Base-by-base conservation (phyloP, 192 early-diverging fungal species). In the Linnemannia zychae region DNA sequence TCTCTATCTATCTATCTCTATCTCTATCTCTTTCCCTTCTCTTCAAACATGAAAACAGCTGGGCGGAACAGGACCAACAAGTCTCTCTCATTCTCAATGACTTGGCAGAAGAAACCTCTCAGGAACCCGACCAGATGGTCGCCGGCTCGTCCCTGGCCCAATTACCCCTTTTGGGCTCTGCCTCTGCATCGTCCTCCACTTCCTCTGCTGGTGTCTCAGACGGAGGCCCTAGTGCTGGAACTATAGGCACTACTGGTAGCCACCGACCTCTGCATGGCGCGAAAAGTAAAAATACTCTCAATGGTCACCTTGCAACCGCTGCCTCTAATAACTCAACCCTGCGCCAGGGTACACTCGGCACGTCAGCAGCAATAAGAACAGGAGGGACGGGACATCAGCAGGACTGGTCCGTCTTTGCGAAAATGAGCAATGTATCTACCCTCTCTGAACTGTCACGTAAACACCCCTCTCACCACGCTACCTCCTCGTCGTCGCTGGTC, bases 341-440 rank as follows among this genome's bases (percentile, higher is more conserved):
- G 9, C 57, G 57, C 24, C 57, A 63, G 28, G 57, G 50, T 0
- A 37, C 33, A 34, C 72, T 73, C 34, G 40, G 38, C 33, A 67
- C 57, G 31, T 13, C 48, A 18, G 46, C 46, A 18, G 71, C 20
- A 74, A 46, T 34, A 52, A 20, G 31, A 47, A 47, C 40, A 44
- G 40, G 40, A 44, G 38, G 65, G 5, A 33, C 33, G 28, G 65
- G 74, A 7, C 34, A 50, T 17, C 40, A 44, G 36, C 83, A 73
- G 50, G 77, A 76, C 40, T 85, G 83, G 83, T 85, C 83, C 11
- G 72, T 85, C 67, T 85, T 85, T 72, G 83, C 77, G 34, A 85
- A 77, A 22, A 85, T 85, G 83, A 85, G 83, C 70, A 85, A 79
- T 34, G 77, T 85, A 28, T 79, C 83, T 9, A 79, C 83, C 5